Conservation (phyloP, 768 basidiomycete species). For the Tylopilus rubrobrunneus region DNA sequence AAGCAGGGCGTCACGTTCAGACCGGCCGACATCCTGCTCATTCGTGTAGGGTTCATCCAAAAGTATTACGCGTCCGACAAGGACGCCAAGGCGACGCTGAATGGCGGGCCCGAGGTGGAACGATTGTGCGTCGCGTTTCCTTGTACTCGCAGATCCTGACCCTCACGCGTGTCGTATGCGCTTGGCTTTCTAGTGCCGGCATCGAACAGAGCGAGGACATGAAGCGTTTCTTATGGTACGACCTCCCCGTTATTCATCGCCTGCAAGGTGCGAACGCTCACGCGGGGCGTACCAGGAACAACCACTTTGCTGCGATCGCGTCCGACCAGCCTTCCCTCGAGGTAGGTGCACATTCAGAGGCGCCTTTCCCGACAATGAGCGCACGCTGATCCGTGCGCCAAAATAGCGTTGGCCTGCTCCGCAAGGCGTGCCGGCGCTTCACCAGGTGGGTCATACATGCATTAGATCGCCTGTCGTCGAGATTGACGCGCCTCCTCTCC, state of each 20-base stretch:
- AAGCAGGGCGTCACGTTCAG: conserved; percentile 56
- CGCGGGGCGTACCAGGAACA: conserved; percentile 45
- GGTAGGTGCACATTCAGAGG: conserved; percentile 31
- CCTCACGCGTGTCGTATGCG: neutral
- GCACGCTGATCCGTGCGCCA: neutral
- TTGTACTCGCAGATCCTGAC: too few species aligned
- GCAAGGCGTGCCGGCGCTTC: conserved; percentile 42
- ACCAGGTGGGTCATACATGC: conserved; percentile 42
- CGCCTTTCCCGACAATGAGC: neutral
- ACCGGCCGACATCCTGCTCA: conserved; percentile 55
- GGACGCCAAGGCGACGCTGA: conserved; percentile 42
- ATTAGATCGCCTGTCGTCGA: neutral
- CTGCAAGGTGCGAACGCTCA: neutral
- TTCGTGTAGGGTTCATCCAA: conserved; percentile 61
- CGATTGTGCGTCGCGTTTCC: conserved; percentile 43
- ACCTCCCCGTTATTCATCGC: neutral
- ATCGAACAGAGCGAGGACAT: conserved; percentile 67
- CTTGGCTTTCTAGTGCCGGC: conserved; percentile 45
- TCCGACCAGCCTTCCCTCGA: conserved; percentile 67
- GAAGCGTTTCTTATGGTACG: conserved; percentile 70
- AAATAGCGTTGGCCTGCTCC: conserved; percentile 52
- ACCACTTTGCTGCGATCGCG: conserved; percentile 67
- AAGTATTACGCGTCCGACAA: conserved; percentile 45
- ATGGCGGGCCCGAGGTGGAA: conserved; percentile 34
- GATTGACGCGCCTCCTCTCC: neutral